phyloP scores from a whole-genome alignment of 2,329 filamentous ascomycete species.

The Clathrospora elynae region DNA sequence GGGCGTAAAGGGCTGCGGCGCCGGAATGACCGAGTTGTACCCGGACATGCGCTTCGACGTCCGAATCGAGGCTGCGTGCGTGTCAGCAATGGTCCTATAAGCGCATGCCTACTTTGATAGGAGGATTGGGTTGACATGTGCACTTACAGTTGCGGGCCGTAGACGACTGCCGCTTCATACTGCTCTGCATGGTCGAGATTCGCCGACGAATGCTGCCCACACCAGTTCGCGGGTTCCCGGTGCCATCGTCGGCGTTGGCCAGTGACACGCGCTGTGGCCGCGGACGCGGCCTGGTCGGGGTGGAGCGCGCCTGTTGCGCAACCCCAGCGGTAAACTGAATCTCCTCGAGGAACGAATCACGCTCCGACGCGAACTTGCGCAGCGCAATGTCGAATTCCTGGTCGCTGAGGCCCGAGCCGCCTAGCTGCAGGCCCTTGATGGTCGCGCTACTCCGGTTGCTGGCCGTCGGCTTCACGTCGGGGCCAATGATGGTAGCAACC shows the following conservation, averaged over 20 bases:
- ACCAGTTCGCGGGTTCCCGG: conserved; percentile 60
- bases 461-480: conserved; percentile 54
- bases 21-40: conserved; percentile 97
- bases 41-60: conserved; percentile 90
- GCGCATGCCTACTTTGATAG: no score
- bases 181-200: conserved; percentile 91
- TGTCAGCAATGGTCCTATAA: conserved; percentile 35
- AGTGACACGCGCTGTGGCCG: conserved; percentile 74
- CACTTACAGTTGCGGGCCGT: conserved; percentile 73
- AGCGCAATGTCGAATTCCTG: conserved; percentile 94
- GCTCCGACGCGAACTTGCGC: conserved; percentile 91
- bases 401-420: conserved; percentile 61
- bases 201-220: conserved; percentile 89
- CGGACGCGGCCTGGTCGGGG: conserved; percentile 71
- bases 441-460: conserved; percentile 70
- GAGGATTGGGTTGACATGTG: no score
- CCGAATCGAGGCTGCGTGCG: conserved; percentile 64
- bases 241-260: conserved; percentile 60
- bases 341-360: conserved; percentile 91
- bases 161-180: conserved; percentile 83
- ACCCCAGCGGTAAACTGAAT: conserved; percentile 84
- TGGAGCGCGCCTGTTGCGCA: conserved; percentile 54
- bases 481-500: conserved; percentile 55
- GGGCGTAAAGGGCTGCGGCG: conserved; percentile 85
- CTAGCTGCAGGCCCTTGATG: conserved; percentile 57